Evolutionary conservation across 2,329 filamentous ascomycete species (phyloP), one percentile per base, ranked within the genome.

Genomic region (Didymella sp.): DNA sequence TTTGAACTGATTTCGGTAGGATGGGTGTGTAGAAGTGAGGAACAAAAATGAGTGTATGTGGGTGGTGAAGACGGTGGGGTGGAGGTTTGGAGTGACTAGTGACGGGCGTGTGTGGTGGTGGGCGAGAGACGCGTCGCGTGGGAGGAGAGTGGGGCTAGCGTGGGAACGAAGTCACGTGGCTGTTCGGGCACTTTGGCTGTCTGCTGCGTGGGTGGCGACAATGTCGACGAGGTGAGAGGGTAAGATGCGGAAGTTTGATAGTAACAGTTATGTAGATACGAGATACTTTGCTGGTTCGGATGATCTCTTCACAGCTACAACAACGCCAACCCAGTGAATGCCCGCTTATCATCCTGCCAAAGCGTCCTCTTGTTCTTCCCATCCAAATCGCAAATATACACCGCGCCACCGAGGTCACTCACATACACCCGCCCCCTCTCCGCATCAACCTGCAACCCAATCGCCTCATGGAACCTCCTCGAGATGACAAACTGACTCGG

Each of bases 391-490:
- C 58, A 37, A 46, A 48, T 43, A 41, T 58, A 52, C 50, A 66
- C 24, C 31, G 59, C 54, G 1, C 67, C 69, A 1, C 61, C 61
- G 2, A 70, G 50, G 55, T 71, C 69, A 1, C 63, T 63, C 6
- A 62, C 49, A 33, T 62, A 69, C 5, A 61, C 40, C 0, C 59
- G 35, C 1, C 46, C 35, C 4, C 50, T 53, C 22, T 56, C 37
- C 0, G 11, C 37, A 38, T 68, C 63, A 15, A 66, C 51, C 35
- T 46, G 52, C 38, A 70, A 28, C 6, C 66, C 66, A 49, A 70
- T 70, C 3, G 65, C 56, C 56, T 70, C 66, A 19, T 70, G 61
- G 6, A 71, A 62, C 19, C 62, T 52, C 3, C 56, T 60, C 4
- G 68, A 60, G 38, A 71, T 49, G 12, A 35, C 25, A 6, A 51